These are phyloP conservation scores for Dichotomocladium elegans DNA, from an alignment of 371 early-diverging fungal genomes.

Conservation along the genomic window DNA sequence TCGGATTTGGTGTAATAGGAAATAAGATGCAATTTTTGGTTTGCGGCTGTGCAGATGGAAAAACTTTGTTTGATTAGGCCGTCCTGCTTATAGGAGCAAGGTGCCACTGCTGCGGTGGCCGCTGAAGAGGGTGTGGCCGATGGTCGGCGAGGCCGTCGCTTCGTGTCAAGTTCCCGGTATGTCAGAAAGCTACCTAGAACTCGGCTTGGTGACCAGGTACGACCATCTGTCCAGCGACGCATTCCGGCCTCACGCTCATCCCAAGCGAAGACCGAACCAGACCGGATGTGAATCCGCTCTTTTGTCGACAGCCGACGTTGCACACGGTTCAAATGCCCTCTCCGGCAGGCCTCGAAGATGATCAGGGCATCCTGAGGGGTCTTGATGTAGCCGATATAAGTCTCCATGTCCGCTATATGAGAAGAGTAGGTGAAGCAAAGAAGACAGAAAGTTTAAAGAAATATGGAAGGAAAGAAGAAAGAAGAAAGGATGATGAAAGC, in stretches of 20 bases:
- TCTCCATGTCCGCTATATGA: slow-evolving; percentile 27
- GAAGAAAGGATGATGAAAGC: not conserved
- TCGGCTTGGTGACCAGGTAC: slow-evolving; percentile 83
- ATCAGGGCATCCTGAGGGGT: slow-evolving; percentile 79
- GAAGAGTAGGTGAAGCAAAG: slow-evolving; percentile 1
- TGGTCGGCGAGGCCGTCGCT: slow-evolving; percentile 39
- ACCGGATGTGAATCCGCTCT: slow-evolving; percentile 58
- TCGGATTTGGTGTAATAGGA: slow-evolving; percentile 83
- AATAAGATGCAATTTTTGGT: slow-evolving; percentile 82
- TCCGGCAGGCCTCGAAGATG: slow-evolving; percentile 81
- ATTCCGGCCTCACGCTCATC: slow-evolving; percentile 85
- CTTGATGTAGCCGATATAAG: slow-evolving; percentile 64
- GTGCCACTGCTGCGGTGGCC: slow-evolving; percentile 17
- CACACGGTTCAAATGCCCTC: slow-evolving; percentile 61
- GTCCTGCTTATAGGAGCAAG: slow-evolving; percentile 52
- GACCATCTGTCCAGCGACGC: slow-evolving; percentile 89
- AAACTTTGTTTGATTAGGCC: slow-evolving; percentile 63
- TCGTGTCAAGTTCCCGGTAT: slow-evolving; percentile 70
- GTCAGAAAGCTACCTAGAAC: slow-evolving; percentile 73
- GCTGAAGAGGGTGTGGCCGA: slow-evolving; percentile 15
- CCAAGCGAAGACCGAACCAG: slow-evolving; percentile 85
- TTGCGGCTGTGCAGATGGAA: slow-evolving; percentile 68
- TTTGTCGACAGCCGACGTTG: slow-evolving; percentile 70
- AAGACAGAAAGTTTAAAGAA: slow-evolving; percentile 4
- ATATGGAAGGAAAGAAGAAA: slow-evolving; percentile 5